Conservation (phyloP, 345 rosid genomes). For the Mangifera indica region DNA sequence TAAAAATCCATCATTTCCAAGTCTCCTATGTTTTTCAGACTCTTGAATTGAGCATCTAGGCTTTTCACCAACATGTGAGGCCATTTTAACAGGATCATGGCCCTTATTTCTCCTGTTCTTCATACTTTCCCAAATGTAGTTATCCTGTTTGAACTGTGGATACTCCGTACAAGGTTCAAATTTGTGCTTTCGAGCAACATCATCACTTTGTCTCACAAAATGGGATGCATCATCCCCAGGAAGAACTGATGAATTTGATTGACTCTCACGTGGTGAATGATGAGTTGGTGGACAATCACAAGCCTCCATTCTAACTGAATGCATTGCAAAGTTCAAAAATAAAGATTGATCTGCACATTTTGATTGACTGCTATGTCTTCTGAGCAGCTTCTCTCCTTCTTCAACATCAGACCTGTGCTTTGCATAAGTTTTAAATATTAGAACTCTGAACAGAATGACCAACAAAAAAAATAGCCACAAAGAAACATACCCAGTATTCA, state of each 20-base stretch:
- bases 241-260: slow-evolving; percentile 56
- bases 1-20: slow-evolving; percentile 68
- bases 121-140: slow-evolving; percentile 54
- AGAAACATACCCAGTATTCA: slow-evolving; percentile 71
- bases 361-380: slow-evolving; percentile 72
- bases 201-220: slow-evolving; percentile 43
- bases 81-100: slow-evolving; percentile 49
- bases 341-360: slow-evolving; percentile 82
- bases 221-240: slow-evolving; percentile 48
- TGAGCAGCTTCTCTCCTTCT: slow-evolving; percentile 83
- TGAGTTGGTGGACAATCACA: slow-evolving; percentile 91
- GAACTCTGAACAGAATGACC: slow-evolving; percentile 7
- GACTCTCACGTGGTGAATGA: slow-evolving; percentile 44
- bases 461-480: slow-evolving; percentile 15
- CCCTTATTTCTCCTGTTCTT: slow-evolving; percentile 52
- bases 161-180: slow-evolving; percentile 37
- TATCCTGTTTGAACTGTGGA: slow-evolving; percentile 55
- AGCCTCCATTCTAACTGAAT: slow-evolving; percentile 96
- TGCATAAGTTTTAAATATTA: slow-evolving; percentile 10
- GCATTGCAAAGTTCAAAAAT: slow-evolving; percentile 96
- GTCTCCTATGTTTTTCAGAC: slow-evolving; percentile 74
- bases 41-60: slow-evolving; percentile 68
- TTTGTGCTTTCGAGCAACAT: slow-evolving; percentile 41
- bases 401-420: slow-evolving; percentile 79
- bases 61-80: slow-evolving; percentile 73